Percentiles rank a stretch among this genome's conserved stretches.
Evolutionary conservation across 2,329 filamentous ascomycete species (phyloP).

Genomic region (Penicillium sp.): DNA sequence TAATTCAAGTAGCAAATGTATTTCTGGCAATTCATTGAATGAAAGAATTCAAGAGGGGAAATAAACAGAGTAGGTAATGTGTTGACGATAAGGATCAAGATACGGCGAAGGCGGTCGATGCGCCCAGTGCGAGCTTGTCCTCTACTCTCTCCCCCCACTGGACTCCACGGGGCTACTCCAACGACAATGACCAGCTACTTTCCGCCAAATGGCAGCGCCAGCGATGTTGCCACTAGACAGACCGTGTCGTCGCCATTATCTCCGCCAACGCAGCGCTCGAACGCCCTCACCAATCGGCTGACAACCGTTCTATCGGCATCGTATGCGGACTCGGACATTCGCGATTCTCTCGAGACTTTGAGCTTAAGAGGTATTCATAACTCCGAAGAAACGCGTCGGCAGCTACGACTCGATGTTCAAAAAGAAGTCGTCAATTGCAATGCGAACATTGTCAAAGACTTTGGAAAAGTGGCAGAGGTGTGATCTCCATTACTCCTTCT

Average conservation of each 20-base stretch:
- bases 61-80: slow-evolving; percentile 5
- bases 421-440: slow-evolving; percentile 92
- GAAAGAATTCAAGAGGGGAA: not conserved
- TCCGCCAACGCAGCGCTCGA: slow-evolving; percentile 42
- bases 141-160: slow-evolving; percentile 23
- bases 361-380: slow-evolving; percentile 70
- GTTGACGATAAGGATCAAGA: slow-evolving; percentile 25
- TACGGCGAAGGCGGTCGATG: slow-evolving; percentile 23
- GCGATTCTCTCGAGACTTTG: slow-evolving; percentile 74
- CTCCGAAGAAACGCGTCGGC: slow-evolving; percentile 71
- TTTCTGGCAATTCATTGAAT: not conserved
- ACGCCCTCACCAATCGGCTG: slow-evolving; percentile 75
- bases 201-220: slow-evolving; percentile 23
- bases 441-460: slow-evolving; percentile 81
- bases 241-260: slow-evolving; percentile 32
- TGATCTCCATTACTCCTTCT: slow-evolving; percentile 23
- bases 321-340: slow-evolving; percentile 87
- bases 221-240: slow-evolving; percentile 26
- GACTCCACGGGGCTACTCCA: slow-evolving; percentile 10
- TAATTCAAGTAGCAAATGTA: slow-evolving; percentile 13
- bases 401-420: slow-evolving; percentile 76
- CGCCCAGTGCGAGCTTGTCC: slow-evolving; percentile 16
- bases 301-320: slow-evolving; percentile 84
- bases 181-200: slow-evolving; percentile 39
- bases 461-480: slow-evolving; percentile 84